Conservation (phyloP, 164 flowering plant genomes). For the Paratinospora sagittata region DNA sequence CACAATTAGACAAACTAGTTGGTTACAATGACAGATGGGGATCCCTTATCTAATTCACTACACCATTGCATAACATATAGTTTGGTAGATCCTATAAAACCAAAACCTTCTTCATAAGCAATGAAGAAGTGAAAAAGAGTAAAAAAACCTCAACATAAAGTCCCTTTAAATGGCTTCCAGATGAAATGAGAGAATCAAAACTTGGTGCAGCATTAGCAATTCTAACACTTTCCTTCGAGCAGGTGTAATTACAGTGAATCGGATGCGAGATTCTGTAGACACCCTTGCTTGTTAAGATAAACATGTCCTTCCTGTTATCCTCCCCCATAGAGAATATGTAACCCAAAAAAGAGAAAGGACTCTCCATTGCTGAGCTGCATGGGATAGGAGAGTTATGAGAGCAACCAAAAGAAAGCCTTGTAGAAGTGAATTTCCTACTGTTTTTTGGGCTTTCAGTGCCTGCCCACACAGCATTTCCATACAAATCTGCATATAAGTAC, state of each 20-base stretch:
- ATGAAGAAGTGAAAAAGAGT: constrained; percentile 23
- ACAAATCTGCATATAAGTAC: constrained; percentile 79
- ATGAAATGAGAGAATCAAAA: constrained; percentile 25
- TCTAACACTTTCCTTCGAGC: constrained; percentile 57
- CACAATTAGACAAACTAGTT: too few relatives aligned
- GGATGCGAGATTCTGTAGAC: constrained; percentile 77
- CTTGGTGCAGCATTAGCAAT: constrained; percentile 17
- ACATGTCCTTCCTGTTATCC: constrained; percentile 71
- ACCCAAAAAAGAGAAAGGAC: constrained; percentile 41
- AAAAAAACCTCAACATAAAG: constrained; percentile 10
- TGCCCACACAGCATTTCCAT: constrained; percentile 59
- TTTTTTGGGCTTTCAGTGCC: constrained; percentile 59
- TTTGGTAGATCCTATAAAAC: too few relatives aligned
- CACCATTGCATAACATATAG: too few relatives aligned
- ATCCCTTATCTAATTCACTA: too few relatives aligned
- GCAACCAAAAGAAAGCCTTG: constrained; percentile 35
- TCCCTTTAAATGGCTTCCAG: constrained; percentile 13
- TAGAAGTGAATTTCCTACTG: constrained; percentile 65
- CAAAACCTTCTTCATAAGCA: constrained; percentile 16
- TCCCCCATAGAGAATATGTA: constrained; percentile 74
- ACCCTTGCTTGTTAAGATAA: constrained; percentile 55
- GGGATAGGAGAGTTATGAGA: constrained; percentile 10
- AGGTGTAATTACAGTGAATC: constrained; percentile 69
- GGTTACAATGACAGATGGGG: too few relatives aligned
- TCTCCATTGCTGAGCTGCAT: background rate